These are phyloP conservation scores for Eimeria zaria DNA, from an alignment of 169 alveolate species.

Conservation along the genomic window DNA sequence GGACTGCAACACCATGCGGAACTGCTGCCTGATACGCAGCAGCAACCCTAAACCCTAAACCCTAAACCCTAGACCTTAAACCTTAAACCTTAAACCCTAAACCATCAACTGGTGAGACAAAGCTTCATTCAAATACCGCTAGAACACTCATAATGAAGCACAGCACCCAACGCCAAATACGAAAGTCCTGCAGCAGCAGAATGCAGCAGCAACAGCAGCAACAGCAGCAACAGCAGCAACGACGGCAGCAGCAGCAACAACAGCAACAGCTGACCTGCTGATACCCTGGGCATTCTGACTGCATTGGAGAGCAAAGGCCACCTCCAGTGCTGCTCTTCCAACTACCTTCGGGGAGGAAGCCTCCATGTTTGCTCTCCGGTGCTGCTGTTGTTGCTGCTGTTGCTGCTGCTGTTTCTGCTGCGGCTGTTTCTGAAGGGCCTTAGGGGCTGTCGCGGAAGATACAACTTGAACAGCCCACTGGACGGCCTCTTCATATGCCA, in stretches of 20 bases:
- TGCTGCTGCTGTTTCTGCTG: constrained; percentile 33
- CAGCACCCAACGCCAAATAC: background rate
- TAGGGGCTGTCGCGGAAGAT: constrained; percentile 11
- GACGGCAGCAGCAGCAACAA: background rate
- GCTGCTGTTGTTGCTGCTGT: background rate
- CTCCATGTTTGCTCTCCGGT: too few species aligned
- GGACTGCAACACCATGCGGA: constrained; percentile 61
- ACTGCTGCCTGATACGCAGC: constrained; percentile 35
- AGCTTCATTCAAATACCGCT: background rate
- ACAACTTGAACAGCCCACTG: constrained; percentile 7
- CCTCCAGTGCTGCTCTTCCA: constrained; percentile 15
- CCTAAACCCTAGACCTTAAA: background rate
- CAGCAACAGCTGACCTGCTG: constrained; percentile 16
- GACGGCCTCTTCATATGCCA: constrained; percentile 10
- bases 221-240: constrained; percentile 10
- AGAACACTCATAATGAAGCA: background rate
- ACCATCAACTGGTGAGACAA: too few species aligned
- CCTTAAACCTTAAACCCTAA: background rate
- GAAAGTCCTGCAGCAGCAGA: background rate
- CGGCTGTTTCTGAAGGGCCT: background rate
- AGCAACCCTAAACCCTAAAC: constrained; percentile 17
- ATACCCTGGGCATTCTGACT: background rate
- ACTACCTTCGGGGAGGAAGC: background rate
- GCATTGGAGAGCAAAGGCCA: background rate
- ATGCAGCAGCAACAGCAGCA: background rate